phyloP scores from a whole-genome alignment of 1,284 basidiomycete species.

The Cutaneotrichosporon sp. region DNA sequence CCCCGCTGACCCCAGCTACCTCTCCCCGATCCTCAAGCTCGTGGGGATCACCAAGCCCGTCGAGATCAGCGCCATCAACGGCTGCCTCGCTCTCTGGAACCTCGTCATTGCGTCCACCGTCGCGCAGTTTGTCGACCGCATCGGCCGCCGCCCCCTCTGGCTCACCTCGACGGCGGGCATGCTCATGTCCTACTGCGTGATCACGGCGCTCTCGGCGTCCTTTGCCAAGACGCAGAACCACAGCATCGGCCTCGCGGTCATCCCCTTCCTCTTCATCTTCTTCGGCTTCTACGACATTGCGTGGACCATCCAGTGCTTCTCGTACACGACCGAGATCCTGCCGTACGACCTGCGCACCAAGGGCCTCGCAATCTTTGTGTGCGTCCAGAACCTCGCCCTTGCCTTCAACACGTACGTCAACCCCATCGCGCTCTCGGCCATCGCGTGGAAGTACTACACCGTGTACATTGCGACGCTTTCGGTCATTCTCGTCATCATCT shows the following conservation, averaged over 20 bases:
- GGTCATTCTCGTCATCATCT: conserved; percentile 29
- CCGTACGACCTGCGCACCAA: conserved; percentile 33
- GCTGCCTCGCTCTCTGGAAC: conserved; percentile 32
- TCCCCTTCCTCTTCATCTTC: conserved; percentile 41
- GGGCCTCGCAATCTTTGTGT: conserved; percentile 29
- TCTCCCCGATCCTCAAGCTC: conserved; percentile 35
- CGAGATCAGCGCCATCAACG: conserved; percentile 36
- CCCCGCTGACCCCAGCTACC: conserved; percentile 22
- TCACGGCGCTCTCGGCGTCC: conserved; percentile 35
- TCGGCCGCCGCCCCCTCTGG: conserved; percentile 41
- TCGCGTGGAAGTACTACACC: conserved; percentile 29
- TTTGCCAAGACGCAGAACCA: conserved; percentile 31
- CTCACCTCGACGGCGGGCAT: conserved; percentile 38
- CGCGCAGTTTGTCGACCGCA: conserved; percentile 20
- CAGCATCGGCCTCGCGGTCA: conserved; percentile 36
- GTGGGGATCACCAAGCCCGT: conserved; percentile 39
- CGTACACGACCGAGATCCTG: conserved; percentile 36
- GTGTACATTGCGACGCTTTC: conserved; percentile 39
- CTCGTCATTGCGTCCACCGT: conserved; percentile 15
- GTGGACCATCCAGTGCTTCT: conserved; percentile 22
- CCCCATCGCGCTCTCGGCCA: conserved; percentile 29
- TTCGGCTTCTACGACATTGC: conserved; percentile 31
- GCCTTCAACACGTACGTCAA: conserved; percentile 35
- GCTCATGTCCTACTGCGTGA: conserved; percentile 29
- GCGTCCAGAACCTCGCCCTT: conserved; percentile 18